phyloP scores from a whole-genome alignment of 2,329 filamentous ascomycete species.

The Rutstroemia sp. region DNA sequence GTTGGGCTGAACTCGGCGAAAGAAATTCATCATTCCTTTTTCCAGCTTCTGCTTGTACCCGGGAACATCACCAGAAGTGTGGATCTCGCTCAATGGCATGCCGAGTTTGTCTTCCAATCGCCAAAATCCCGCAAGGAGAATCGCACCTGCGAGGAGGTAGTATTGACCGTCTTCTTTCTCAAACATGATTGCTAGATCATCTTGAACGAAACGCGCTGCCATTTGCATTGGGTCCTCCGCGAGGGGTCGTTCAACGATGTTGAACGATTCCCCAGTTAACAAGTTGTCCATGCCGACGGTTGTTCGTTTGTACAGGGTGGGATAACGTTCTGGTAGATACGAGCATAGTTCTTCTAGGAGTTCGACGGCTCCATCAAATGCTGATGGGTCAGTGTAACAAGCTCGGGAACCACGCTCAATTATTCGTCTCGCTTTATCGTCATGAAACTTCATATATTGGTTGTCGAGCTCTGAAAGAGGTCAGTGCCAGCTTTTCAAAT shows the following conservation, averaged over 20 bases:
- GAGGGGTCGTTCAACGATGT: conserved; percentile 56
- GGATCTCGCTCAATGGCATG: conserved; percentile 72
- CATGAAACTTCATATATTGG: conserved; percentile 65
- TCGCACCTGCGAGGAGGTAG: conserved; percentile 68
- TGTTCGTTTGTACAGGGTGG: conserved; percentile 58
- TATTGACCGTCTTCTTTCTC: conserved; percentile 70
- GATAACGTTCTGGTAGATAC: conserved; percentile 72
- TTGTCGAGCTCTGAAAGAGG: conserved; percentile 62
- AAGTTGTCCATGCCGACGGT: conserved; percentile 61
- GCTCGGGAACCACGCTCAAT: conserved; percentile 58
- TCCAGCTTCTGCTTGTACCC: conserved; percentile 65
- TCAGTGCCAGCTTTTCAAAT: conserved; percentile 9
- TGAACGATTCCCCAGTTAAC: conserved; percentile 64
- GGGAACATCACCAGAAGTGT: conserved; percentile 70
- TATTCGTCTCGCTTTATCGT: conserved; percentile 63
- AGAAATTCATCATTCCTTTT: conserved; percentile 76
- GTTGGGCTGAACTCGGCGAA: conserved; percentile 61
- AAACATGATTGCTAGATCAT: conserved; percentile 80
- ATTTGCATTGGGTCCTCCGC: conserved; percentile 73
- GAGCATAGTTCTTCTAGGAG: conserved; percentile 64
- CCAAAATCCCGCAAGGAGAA: conserved; percentile 79
- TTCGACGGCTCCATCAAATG: conserved; percentile 65
- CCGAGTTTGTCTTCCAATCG: conserved; percentile 72
- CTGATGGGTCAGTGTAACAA: conserved; percentile 60
- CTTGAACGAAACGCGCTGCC: conserved; percentile 65